Evolutionary conservation across 2,329 filamentous ascomycete genomes (phyloP), one percentile per base, ranked within the genome.

Genomic region (Fusarium sp.): DNA sequence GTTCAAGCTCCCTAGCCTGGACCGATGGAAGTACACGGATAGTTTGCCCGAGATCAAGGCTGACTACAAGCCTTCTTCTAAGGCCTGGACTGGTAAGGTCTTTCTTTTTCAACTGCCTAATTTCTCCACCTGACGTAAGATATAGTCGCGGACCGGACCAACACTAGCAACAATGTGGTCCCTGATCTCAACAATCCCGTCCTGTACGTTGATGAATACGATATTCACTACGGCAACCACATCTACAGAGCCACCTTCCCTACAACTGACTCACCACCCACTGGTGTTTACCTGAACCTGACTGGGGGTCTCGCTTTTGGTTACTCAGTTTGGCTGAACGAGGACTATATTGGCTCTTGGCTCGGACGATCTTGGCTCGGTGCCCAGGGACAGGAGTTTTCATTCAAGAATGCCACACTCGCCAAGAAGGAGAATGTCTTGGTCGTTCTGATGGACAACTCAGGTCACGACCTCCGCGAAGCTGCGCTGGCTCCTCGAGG

Each of bases 381-480:
- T 2, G 74, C 79, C 4, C 81, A 83, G 4, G 83, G 81, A 2
- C 76, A 82, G 4, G 83, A 84, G 0, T 83, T 91, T 22, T 85
- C 86, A 0, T 90, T 92, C 77, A 78, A 82, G 48, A 88, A 88
- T 57, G 84, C 83, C 4, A 87, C 85, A 2, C 73, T 89, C 0
- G 80, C 81, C 43, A 72, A 80, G 1, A 81, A 82, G 1, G 72
- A 84, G 0, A 89, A 90, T 65, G 79, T 87, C 3, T 82, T 91
- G 7, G 84, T 90, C n/a, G 81, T 91, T 5, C 82, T 91, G 27
- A 87, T 90, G 79, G 88, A 92, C 75, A 86, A 91, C 80, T 89
- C 88, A 20, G 90, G 90, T 11, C 88, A 92, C 76, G 89, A 91
- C 59, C 84, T 89, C 29, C 86, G 85, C 0, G 83, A 83, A 2